Percentiles rank a stretch among this genome's conserved stretches.
phyloP scores from a whole-genome alignment of 2,329 filamentous ascomycete species.

The Verticillium alfalfae region DNA sequence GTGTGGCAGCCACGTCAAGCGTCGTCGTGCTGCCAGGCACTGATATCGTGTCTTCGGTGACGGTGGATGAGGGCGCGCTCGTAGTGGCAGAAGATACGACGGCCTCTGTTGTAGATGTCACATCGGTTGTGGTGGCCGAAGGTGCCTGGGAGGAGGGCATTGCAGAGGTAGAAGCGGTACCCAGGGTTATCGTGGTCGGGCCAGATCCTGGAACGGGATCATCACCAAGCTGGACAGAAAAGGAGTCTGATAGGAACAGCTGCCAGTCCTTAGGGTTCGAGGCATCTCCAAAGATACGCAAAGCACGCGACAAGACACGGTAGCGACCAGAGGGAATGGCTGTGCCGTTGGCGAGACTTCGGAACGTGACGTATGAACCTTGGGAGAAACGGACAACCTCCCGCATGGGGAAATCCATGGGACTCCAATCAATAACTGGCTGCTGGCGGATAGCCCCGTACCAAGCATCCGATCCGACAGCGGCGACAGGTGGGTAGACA shows the following conservation, averaged over 20 bases:
- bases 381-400: slow-evolving; percentile 8
- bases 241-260: slow-evolving; percentile 10
- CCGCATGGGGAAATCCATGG: slow-evolving; percentile 6
- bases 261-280: slow-evolving; percentile 8
- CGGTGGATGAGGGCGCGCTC: not conserved
- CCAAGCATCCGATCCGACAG: slow-evolving; percentile 6
- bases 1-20: slow-evolving; percentile 3
- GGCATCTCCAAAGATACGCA: slow-evolving; percentile 10
- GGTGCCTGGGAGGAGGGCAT: not conserved
- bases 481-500: slow-evolving; percentile 8
- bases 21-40: slow-evolving; percentile 9
- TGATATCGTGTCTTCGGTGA: not conserved
- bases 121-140: not conserved
- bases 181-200: not conserved
- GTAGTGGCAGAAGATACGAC: not conserved
- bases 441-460: slow-evolving; percentile 6
- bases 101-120: not conserved
- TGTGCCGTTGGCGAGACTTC: slow-evolving; percentile 8
- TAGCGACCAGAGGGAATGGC: slow-evolving; percentile 8
- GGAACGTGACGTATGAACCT: slow-evolving; percentile 7
- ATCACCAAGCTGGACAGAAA: slow-evolving; percentile 9
- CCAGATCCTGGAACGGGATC: slow-evolving; percentile 5
- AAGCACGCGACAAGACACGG: slow-evolving; percentile 4
- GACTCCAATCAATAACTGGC: not conserved
- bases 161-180: not conserved